Evolutionary conservation across 2,329 filamentous ascomycete genomes (phyloP), one percentile per base, ranked within the genome.

Genomic region (Sporothrix brunneoviolacea): DNA sequence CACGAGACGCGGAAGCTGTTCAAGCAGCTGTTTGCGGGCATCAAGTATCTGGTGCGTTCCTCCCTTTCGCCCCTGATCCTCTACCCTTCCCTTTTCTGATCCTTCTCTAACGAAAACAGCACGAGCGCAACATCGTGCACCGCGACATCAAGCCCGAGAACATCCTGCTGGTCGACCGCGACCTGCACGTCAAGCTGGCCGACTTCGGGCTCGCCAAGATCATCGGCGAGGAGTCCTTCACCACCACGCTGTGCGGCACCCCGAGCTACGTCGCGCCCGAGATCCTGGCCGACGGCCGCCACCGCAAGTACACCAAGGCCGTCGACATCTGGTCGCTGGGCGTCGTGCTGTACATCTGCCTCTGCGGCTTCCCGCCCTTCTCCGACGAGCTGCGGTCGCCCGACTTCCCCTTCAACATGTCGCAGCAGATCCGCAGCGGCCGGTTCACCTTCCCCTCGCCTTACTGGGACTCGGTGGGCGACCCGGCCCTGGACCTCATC

Each of bases 171-270:
- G 82, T 86, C 5, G 89, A 96, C 68, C 89, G 88, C 61, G 77
- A 93, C 30, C 71, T 96, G 24, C 83, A 84, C 53, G 84, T 95
- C 56, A 98, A 98, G 69, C 72, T 98, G 54, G 93, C 91, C 18
- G 93, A 98, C 67, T 98, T 98, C 68, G 93, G 93, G 40, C 77
- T 98, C 33, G 91, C 93, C 37, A 98, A 98, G 70, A 97, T 98
- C 58, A 95, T 98, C 58, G 94, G 94, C 55, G 93, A 98, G 65
- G 90, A 96, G 64, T 96, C 91, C 0, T 98, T 98, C 64, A 97
- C 93, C 1, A 96, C 91, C 0, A 97, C 93, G 1, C 72, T 98
- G 56, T 93, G 93, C 65, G 93, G 93, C 56, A 98, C 93, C n/a
- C 93, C 91, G 6, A 93, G 87, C 66, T 95, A 98, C 64, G 91